phyloP scores from a whole-genome alignment of 371 early-diverging fungal species.

The Rhizopus delemar region DNA sequence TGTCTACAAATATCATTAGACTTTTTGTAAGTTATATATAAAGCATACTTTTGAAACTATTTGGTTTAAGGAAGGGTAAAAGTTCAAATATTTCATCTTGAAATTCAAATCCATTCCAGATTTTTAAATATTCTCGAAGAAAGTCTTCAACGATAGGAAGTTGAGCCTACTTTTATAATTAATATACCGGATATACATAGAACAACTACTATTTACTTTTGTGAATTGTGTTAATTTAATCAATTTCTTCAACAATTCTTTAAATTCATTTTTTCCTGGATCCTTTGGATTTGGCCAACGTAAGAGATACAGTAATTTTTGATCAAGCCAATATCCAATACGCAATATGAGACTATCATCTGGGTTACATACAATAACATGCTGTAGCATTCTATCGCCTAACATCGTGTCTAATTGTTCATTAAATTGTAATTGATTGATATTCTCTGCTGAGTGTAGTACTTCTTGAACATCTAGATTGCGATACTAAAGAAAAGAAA shows the following conservation, averaged over 20 bases:
- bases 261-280: conserved; percentile 27
- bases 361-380: conserved; percentile 40
- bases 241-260: conserved; percentile 36
- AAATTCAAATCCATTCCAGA: conserved; percentile 58
- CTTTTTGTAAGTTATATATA: not conserved
- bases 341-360: conserved; percentile 42
- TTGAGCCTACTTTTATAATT: conserved; percentile 36
- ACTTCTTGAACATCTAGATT: conserved; percentile 22
- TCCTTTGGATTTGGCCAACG: conserved; percentile 42
- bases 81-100: conserved; percentile 52
- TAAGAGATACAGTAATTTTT: conserved; percentile 45
- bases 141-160: conserved; percentile 52
- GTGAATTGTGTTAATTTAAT: conserved; percentile 43
- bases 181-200: not conserved
- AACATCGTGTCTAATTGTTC: conserved; percentile 51
- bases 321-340: conserved; percentile 50
- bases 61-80: conserved; percentile 48
- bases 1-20: conserved; percentile 22
- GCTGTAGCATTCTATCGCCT: conserved; percentile 51
- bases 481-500: not conserved
- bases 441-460: conserved; percentile 29
- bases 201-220: conserved; percentile 31
- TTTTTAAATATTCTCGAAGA: conserved; percentile 40
- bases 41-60: conserved; percentile 29
- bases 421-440: conserved; percentile 44